Base-by-base conservation (phyloP, 306 rosid genomes). In the Mimosa pudica region DNA sequence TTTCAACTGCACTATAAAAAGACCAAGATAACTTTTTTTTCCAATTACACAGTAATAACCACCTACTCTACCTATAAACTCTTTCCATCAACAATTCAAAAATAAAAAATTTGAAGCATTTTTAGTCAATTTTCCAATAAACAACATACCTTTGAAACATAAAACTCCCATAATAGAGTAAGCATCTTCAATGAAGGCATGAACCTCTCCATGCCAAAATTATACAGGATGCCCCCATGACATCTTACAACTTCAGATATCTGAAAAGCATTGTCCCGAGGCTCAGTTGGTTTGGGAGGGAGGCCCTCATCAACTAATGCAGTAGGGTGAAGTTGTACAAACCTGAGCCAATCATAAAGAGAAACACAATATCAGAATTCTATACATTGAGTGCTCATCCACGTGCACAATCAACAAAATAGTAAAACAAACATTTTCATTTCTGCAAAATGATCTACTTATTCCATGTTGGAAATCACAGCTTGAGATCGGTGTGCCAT, bases 401-500 rank as follows among this genome's bases (percentile, higher is more conserved):
- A 74, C n/a, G 38, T 32, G 48, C n/a, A n/a, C n/a, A n/a, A n/a
- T n/a, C n/a, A n/a, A n/a, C n/a, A n/a, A n/a, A n/a, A n/a, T n/a
- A n/a, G n/a, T n/a, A n/a, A n/a, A n/a, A n/a, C n/a, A n/a, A n/a
- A n/a, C n/a, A n/a, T n/a, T n/a, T n/a, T n/a, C n/a, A n/a, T n/a
- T n/a, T n/a, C n/a, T n/a, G n/a, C 30, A 24, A 69, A 57, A 24
- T 20, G 70, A 70, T 82, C 30, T 48, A 91, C 97, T 90, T 82
- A 91, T 98, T 95, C 98, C 98, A 95, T 95, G 87, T 95, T 95
- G 66, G 98, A 91, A 83, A 95, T 91, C 79, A 92, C 92, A 77
- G 98, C 97, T 84, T 91, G 90, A 84, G 98, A 98, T 82, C 98
- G 89, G 88, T 92, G 96, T n/a, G 98, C 92, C 87, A 95, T 95